Conservation (phyloP, 805 yeast species). For the Jamesozyma hellenica region DNA sequence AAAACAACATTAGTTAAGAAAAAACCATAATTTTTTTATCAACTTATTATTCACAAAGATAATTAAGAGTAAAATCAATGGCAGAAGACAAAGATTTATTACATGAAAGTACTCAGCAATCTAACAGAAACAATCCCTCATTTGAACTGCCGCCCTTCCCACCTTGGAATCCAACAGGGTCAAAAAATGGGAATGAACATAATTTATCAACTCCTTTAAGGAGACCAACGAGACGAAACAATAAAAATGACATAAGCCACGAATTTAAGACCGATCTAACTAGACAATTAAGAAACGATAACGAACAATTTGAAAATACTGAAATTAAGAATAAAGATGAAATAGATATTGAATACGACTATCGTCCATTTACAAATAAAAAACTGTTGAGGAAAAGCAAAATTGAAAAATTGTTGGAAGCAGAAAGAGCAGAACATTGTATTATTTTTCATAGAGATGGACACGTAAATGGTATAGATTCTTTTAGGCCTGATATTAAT, state of each 20-base stretch:
- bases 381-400: slow-evolving; percentile 18
- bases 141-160: slow-evolving; percentile 23
- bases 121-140: slow-evolving; percentile 1
- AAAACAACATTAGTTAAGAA: no score
- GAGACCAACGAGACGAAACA: slow-evolving; percentile 6
- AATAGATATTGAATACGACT: slow-evolving; percentile 11
- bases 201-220: slow-evolving; percentile 18
- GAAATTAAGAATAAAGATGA: slow-evolving; percentile 1
- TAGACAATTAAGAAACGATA: background rate
- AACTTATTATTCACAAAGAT: no score
- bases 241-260: background rate
- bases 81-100: no score
- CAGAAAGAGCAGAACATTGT: slow-evolving; percentile 27
- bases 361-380: slow-evolving; percentile 17
- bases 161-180: slow-evolving; percentile 21
- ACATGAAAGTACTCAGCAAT: no score
- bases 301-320: background rate
- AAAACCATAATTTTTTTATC: no score
- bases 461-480: slow-evolving; percentile 5
- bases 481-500: slow-evolving; percentile 22
- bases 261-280: no score
- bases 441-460: slow-evolving; percentile 19
- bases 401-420: slow-evolving; percentile 8
- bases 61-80: no score
- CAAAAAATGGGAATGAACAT: slow-evolving; percentile 6